These are phyloP conservation scores for Tolypocladium guangdongense DNA, from an alignment of 2,329 filamentous ascomycete genomes.

Conservation along the genomic window DNA sequence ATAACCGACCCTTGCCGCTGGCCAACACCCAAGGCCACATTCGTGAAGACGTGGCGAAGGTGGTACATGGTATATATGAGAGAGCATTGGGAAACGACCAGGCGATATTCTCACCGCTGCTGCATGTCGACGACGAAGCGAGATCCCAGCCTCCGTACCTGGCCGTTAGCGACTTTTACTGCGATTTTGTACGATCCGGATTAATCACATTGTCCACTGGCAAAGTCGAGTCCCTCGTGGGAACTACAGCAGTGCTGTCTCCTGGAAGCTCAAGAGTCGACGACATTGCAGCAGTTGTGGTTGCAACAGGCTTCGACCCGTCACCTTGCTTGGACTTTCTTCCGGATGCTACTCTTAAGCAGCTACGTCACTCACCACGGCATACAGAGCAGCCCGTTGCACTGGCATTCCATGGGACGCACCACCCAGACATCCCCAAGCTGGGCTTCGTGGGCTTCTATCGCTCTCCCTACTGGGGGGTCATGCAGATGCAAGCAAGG, in stretches of 20 bases:
- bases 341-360: constrained; percentile 39
- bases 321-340: constrained; percentile 55
- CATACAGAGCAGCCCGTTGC: constrained; percentile 50
- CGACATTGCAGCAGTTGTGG: constrained; percentile 54
- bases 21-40: constrained; percentile 56
- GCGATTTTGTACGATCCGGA: constrained; percentile 60
- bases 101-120: constrained; percentile 32
- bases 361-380: constrained; percentile 44
- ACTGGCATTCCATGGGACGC: constrained; percentile 56
- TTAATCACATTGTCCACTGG: constrained; percentile 42
- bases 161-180: constrained; percentile 60
- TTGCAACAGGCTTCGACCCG: constrained; percentile 67
- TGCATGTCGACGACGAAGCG: constrained; percentile 27
- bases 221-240: constrained; percentile 25
- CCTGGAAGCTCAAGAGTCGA: constrained; percentile 26
- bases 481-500: constrained; percentile 78
- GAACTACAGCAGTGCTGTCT: constrained; percentile 22
- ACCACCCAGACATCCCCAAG: constrained; percentile 47
- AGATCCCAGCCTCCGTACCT: constrained; percentile 49
- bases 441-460: constrained; percentile 79
- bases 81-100: constrained; percentile 42
- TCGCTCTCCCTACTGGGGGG: constrained; percentile 73
- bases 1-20: constrained; percentile 47
- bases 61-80: constrained; percentile 40
- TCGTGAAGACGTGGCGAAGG: constrained; percentile 41